Base-by-base conservation (phyloP, 345 rosid species). In the Gossypium stocksii region DNA sequence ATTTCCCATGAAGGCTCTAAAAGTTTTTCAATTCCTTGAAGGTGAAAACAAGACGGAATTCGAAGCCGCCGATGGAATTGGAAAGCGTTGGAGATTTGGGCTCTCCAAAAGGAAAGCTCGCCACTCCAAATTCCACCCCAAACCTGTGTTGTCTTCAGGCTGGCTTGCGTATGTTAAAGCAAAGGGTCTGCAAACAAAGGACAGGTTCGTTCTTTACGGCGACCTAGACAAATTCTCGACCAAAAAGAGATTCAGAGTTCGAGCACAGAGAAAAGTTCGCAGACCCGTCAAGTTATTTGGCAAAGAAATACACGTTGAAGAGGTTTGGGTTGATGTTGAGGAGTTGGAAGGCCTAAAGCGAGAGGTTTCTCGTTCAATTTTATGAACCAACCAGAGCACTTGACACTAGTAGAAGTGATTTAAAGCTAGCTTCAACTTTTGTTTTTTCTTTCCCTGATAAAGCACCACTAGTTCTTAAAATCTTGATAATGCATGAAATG, bases 31-130 rank as follows among this genome's bases (percentile, higher is more conserved):
- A 7, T 46, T 67, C 29, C 56, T 19, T 46, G 11, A 3, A 23
- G 56, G 19, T 17, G 2, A 23, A 67, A 20, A 46, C 23, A 67
- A 67, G 56, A 10, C 9, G 56, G 71, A 46, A 15, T 67, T 67
- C 3, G 20, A 46, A 13, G 41, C 22, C 19, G 14, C 11, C 2
- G 71, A 67, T 8, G 29, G 13, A 17, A 67, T 9, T 4, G 11
- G 9, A 46, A 23, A 23, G 3, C 2, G 12, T 7, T 67, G 71
- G 71, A 46, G 1, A 22, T 67, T 67, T 23, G 38, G 71, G 3
- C 71, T 67, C 53, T 67, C 71, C 13, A 67, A 7, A 46, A 46
- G 71, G 71, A 67, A 46, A 13, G 7, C n/a, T 66, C 34, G 70
- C 1, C 34, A 66, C 29, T 6, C 19, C 38, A 66, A 66, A 51